Evolutionary conservation across 2,329 filamentous ascomycete genomes (phyloP), one percentile per base, ranked within the genome.

Genomic region (Fonsecaea pedrosoi): DNA sequence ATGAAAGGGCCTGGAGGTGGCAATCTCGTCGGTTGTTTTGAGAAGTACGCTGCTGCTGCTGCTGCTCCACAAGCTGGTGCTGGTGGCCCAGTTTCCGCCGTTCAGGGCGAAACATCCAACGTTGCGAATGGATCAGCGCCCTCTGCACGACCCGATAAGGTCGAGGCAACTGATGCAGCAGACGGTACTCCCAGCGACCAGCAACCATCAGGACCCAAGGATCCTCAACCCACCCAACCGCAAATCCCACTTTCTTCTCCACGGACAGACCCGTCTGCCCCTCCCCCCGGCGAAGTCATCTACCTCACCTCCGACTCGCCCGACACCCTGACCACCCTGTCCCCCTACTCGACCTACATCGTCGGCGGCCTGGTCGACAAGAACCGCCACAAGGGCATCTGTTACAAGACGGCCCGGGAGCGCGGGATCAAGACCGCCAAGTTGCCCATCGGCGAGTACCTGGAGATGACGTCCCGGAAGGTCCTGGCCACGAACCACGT

Each of bases 401-500:
- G 95, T 79, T 93, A 97, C 83, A 90, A 89, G 73, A 85, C 90
- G 15, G 95, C 95, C 0, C 83, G 86, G 61, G 87, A 90, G 62
- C 85, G 85, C 69, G 68, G 66, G 25, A 87, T 99, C 73, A 90
- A 90, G 70, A 98, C 95, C 0, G 95, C 94, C 1, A 94, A 92
- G 76, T 79, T 99, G 63, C 95, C 95, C 0, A 98, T 99, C 73
- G 92, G 93, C n/a, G 89, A 98, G 69, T 98, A 92, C 78, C 90
- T 99, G 83, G 86, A 92, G 70, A 96, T 99, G 91, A 86, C 89
- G 64, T 94, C 90, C 73, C 87, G 95, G 37, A 88, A 90, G 73
- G 92, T 99, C 4, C 82, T 99, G 65, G 90, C 94, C 3, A 97
- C 94, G 7, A 99, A 98, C 76, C 95, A 99, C 75, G 95, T 99